Evolutionary conservation across 345 rosid genomes (phyloP), one percentile per base, ranked within the genome.

Genomic region (Sonneratia alba): DNA sequence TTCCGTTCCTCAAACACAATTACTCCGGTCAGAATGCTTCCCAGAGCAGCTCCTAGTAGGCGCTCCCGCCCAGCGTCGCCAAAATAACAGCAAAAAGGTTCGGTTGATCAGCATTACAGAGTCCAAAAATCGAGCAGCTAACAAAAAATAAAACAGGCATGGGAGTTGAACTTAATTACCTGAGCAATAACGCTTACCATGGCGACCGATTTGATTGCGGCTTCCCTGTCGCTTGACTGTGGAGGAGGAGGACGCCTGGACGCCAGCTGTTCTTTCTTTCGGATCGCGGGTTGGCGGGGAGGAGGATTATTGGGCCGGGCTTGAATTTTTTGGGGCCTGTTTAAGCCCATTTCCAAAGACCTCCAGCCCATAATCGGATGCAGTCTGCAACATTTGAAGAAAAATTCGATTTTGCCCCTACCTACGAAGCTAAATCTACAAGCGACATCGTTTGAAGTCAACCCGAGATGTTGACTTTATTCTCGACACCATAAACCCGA

Each of bases 101-200:
- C 16, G 37, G 36, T 68, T 0, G 24, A 16, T 34, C 18, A 40
- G 69, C 69, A 18, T 38, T 19, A 14, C 19, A 70, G 62, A 70
- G 15, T 21, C 6, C 21, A 16, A 36, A 51, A n/a, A 7, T 57
- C 34, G 32, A 57, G 12, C 63, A 57, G 27, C 63, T 22, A n/a
- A 57, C 3, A 21, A 27, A 47, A 71, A 27, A 4, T 22, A 27
- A 42, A 7, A 36, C 8, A 51, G 40, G 38, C 32, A 66, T 24
- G 22, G 45, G 12, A 18, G 32, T 66, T 14, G 15, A 6, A 7
- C 64, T 32, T 34, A 66, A 32, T 57, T 70, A 83, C 92, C 83
- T 82, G 96, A 70, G 89, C 87, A 15, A 85, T 88, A 74, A 85
- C 69, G 85, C 90, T 85, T 47, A 89, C 84, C 95, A 89, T 89